Evolutionary conservation across 768 basidiomycete species (phyloP).

Genomic region (Mycena floridula): DNA sequence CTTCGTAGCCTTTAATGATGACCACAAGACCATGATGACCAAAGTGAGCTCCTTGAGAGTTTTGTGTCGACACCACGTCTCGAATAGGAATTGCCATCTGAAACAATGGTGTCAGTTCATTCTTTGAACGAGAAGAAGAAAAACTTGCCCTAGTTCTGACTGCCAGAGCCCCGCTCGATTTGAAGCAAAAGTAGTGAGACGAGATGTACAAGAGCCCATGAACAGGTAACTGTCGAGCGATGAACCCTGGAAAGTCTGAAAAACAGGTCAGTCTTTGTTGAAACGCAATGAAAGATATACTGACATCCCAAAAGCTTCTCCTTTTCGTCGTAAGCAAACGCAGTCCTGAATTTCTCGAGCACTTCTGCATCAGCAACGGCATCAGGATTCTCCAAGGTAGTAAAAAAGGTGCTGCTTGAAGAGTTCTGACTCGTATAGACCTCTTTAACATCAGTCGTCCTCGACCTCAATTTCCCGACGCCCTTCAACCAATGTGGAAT

Average conservation of each 20-base stretch:
- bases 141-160: constrained; percentile 72
- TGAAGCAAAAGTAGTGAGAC: constrained; percentile 92
- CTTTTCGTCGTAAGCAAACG: constrained; percentile 86
- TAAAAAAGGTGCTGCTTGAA: constrained; percentile 68
- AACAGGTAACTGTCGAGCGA: constrained; percentile 86
- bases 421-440: constrained; percentile 22
- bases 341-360: constrained; percentile 67
- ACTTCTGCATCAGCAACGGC: constrained; percentile 54
- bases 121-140: not conserved
- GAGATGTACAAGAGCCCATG: constrained; percentile 87
- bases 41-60: constrained; percentile 81
- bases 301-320: constrained; percentile 84
- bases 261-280: constrained; percentile 1
- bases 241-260: constrained; percentile 84
- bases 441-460: constrained; percentile 29
- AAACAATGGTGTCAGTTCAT: constrained; percentile 1
- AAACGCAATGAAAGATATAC: not conserved
- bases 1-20: constrained; percentile 93
- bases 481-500: no score
- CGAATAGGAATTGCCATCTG: constrained; percentile 94
- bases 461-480: no score
- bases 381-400: constrained; percentile 74
- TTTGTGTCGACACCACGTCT: constrained; percentile 81
- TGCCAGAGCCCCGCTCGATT: constrained; percentile 75
- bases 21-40: constrained; percentile 86